Evolutionary conservation across 1,284 basidiomycete species (phyloP).

Genomic region (Melampsora allii-populina): DNA sequence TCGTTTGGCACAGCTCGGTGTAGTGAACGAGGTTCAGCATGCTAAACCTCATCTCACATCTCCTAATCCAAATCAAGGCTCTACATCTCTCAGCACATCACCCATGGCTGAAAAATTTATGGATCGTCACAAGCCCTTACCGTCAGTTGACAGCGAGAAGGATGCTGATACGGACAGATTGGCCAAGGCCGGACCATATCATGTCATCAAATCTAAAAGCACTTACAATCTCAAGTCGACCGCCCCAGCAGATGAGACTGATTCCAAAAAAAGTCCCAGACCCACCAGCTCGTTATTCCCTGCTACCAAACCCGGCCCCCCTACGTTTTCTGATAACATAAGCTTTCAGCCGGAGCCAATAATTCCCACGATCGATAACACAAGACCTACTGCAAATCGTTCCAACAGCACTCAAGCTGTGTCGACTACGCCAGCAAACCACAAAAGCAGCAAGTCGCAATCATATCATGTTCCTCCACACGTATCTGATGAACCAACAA

Average conservation of each 20-base stretch:
- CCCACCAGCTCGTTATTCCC: background rate
- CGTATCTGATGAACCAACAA: background rate
- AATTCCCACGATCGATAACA: background rate
- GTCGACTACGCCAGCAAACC: background rate
- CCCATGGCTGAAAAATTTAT: conserved; percentile 17
- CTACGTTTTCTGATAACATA: background rate
- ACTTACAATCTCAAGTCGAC: background rate
- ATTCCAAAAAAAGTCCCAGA: conserved; percentile 1
- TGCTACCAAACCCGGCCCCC: background rate
- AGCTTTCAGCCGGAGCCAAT: background rate
- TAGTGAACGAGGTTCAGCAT: conserved; percentile 19
- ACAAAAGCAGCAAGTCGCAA: conserved; percentile 20
- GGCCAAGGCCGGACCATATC: background rate
- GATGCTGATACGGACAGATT: background rate
- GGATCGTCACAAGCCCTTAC: background rate
- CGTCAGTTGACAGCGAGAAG: background rate
- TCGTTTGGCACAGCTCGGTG: conserved; percentile 32
- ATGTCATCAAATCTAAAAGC: conserved; percentile 3
- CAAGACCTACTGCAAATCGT: background rate
- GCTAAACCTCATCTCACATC: conserved; percentile 6
- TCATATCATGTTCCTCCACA: conserved; percentile 4
- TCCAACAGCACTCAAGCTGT: conserved; percentile 10
- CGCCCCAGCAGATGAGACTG: background rate
- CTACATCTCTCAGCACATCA: conserved; percentile 1
- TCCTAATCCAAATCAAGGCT: background rate